phyloP scores from a whole-genome alignment of 306 rosid species.

The Acacia confusa region DNA sequence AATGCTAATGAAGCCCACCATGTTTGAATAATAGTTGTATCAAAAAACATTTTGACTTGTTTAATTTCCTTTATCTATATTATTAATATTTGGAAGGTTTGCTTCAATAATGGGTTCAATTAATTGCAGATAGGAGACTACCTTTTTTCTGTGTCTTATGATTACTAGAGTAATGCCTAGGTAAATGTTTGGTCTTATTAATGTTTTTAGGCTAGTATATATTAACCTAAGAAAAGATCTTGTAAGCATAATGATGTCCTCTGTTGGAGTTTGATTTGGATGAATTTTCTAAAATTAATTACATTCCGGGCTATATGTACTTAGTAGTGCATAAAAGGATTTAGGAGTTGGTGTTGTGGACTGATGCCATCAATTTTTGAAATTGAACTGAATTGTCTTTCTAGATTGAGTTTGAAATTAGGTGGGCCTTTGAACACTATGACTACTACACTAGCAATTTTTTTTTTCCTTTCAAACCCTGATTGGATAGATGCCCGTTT shows the following conservation, averaged over 20 bases:
- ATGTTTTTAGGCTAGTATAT: not conserved
- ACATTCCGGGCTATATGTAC: not conserved
- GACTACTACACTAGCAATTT: not conserved
- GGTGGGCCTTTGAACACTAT: not conserved
- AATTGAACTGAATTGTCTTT: not conserved
- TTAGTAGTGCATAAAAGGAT: not conserved
- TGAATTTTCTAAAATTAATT: not conserved
- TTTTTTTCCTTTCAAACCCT: too few species aligned
- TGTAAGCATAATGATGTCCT: not conserved
- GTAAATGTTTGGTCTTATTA: not conserved
- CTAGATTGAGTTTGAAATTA: constrained; percentile 13
- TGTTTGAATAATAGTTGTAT: not conserved
- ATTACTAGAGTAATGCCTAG: constrained; percentile 1
- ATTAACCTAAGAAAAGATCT: not conserved
- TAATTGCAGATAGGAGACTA: not conserved
- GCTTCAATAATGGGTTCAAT: not conserved
- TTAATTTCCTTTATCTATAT: not conserved
- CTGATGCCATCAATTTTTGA: constrained; percentile 1
- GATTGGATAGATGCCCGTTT: too few species aligned
- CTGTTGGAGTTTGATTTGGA: constrained; percentile 10
- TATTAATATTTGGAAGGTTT: not conserved
- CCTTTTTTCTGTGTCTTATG: not conserved
- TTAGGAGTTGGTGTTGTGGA: not conserved
- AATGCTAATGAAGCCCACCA: not conserved
- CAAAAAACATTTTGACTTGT: not conserved